Conservation (phyloP, 148 eudicot genomes). For the Amaranthus palmeri region DNA sequence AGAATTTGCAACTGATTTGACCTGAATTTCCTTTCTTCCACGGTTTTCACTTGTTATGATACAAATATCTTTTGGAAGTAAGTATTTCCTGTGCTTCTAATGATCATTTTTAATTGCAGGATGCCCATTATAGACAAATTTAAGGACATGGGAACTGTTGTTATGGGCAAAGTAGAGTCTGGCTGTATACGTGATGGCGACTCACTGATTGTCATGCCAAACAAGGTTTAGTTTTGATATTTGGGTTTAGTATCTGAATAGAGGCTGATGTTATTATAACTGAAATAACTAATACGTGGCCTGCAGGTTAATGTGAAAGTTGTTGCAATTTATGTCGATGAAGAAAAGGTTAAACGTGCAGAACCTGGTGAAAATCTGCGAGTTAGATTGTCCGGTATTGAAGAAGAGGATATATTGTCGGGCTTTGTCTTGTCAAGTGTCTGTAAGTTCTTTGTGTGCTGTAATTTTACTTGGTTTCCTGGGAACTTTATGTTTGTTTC, state of each 20-base stretch:
- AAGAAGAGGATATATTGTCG: constrained; percentile 74
- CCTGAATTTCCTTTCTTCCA: not conserved
- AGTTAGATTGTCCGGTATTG: constrained; percentile 76
- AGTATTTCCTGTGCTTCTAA: not conserved
- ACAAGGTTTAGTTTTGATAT: constrained; percentile 46
- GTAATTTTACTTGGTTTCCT: not conserved
- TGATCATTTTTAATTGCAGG: constrained; percentile 29
- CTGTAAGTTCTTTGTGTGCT: constrained; percentile 38
- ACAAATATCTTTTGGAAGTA: not conserved
- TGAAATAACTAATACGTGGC: not conserved
- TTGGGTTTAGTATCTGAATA: not conserved
- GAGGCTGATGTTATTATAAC: not conserved
- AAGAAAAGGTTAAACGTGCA: constrained; percentile 66
- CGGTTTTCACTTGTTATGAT: not conserved
- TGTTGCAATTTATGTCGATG: constrained; percentile 61
- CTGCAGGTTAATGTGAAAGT: constrained; percentile 83
- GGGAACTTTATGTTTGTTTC: no score
- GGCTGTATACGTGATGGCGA: constrained; percentile 84
- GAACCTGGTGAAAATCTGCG: constrained; percentile 90
- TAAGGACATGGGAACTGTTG: constrained; percentile 88
- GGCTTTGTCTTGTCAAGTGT: constrained; percentile 70
- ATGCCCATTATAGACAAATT: constrained; percentile 80
- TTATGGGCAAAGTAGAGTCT: constrained; percentile 92
- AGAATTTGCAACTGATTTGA: not conserved
- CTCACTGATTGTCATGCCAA: constrained; percentile 72